Conservation (phyloP, 2,329 filamentous ascomycete species). For the Fusarium concolor region DNA sequence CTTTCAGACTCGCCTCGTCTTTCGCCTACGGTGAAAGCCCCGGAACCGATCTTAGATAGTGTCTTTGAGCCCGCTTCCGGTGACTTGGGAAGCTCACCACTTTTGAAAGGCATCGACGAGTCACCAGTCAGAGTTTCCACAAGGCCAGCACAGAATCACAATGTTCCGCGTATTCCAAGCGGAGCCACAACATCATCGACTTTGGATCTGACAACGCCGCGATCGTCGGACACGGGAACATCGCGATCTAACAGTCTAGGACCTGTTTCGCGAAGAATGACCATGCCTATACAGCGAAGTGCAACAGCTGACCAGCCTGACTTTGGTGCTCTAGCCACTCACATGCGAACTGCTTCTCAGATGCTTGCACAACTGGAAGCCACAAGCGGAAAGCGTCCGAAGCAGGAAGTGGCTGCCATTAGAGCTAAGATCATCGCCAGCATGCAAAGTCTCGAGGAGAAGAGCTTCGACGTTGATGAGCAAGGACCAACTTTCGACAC, state of each 20-base stretch:
- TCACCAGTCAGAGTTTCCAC: conserved; percentile 52
- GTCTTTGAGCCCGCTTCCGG: conserved; percentile 86
- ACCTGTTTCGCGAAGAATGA: conserved; percentile 66
- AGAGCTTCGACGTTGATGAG: conserved; percentile 83
- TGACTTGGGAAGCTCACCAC: conserved; percentile 78
- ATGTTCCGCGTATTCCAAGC: conserved; percentile 68
- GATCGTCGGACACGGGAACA: conserved; percentile 75
- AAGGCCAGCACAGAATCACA: conserved; percentile 48
- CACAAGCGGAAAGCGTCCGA: conserved; percentile 82
- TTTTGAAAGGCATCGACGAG: conserved; percentile 70
- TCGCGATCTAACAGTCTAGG: conserved; percentile 77
- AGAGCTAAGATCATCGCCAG: conserved; percentile 88
- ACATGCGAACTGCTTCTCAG: conserved; percentile 88
- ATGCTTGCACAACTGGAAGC: conserved; percentile 88
- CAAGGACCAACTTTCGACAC: conserved; percentile 81
- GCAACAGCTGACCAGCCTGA: conserved; percentile 77
- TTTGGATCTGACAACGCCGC: conserved; percentile 72
- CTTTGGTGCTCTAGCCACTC: conserved; percentile 83
- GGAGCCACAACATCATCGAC: conserved; percentile 69
- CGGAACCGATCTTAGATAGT: conserved; percentile 70
- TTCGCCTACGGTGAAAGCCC: conserved; percentile 54
- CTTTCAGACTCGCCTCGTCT: conserved; percentile 72
- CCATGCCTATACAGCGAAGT: conserved; percentile 66
- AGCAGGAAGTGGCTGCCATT: conserved; percentile 84
- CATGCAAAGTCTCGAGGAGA: conserved; percentile 88